phyloP scores from a whole-genome alignment of 2,329 filamentous ascomycete species.

The Dendrostoma leiphaemia region DNA sequence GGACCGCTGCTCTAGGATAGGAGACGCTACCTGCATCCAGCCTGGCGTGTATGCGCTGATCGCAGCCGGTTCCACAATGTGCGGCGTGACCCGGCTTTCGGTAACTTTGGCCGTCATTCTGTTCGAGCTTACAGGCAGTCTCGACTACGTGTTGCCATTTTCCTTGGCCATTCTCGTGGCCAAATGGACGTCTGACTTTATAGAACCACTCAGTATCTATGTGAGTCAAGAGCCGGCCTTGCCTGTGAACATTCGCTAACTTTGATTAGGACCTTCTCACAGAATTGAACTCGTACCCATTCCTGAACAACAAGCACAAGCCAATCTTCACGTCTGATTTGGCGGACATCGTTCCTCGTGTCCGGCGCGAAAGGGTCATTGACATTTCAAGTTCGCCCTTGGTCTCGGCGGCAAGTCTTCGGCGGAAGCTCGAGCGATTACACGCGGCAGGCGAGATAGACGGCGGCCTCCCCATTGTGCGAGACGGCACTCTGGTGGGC shows the following conservation, averaged over 20 bases:
- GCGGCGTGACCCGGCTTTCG: slow-evolving; percentile 88
- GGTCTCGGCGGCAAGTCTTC: slow-evolving; percentile 72
- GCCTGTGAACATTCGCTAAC: slow-evolving; percentile 8
- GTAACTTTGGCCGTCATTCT: slow-evolving; percentile 93
- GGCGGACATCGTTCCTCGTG: slow-evolving; percentile 77
- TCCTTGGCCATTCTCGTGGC: slow-evolving; percentile 87
- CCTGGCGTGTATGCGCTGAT: slow-evolving; percentile 97
- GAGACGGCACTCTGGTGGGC: slow-evolving; percentile 77
- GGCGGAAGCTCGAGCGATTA: slow-evolving; percentile 76
- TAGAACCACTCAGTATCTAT: slow-evolving; percentile 94
- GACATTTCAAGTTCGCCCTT: slow-evolving; percentile 83
- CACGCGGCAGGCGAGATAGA: slow-evolving; percentile 88
- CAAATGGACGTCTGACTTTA: slow-evolving; percentile 97
- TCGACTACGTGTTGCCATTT: slow-evolving; percentile 94
- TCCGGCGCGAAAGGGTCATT: slow-evolving; percentile 75
- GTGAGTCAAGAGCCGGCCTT: too few species aligned
- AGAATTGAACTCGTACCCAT: slow-evolving; percentile 96
- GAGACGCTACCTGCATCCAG: slow-evolving; percentile 81
- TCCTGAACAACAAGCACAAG: slow-evolving; percentile 94
- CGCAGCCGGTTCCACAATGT: slow-evolving; percentile 96
- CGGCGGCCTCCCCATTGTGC: slow-evolving; percentile 83
- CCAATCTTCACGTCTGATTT: slow-evolving; percentile 87
- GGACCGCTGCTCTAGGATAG: slow-evolving; percentile 66
- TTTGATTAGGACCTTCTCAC: slow-evolving; percentile 74
- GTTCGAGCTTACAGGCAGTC: slow-evolving; percentile 91